Evolutionary conservation across 257 asterid genomes (phyloP).

Genomic region (Rubia yunnanensis): DNA sequence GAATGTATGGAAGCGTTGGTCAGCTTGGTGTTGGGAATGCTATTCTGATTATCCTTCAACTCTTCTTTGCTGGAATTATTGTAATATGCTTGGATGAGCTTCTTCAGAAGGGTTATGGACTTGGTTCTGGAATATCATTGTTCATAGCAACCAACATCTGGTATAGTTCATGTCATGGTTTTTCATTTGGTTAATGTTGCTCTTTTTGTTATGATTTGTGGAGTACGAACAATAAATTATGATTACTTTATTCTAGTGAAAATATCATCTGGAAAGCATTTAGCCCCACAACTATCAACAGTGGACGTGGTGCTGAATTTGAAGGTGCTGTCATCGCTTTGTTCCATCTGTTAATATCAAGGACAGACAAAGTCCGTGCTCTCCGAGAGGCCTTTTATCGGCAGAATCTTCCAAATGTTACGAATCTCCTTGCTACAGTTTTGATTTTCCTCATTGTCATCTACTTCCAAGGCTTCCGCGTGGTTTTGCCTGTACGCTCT

Average conservation of each 20-base stretch:
- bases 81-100: conserved; percentile 64
- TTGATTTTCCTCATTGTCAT: conserved; percentile 53
- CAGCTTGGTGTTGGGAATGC: conserved; percentile 75
- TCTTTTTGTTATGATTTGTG: neutral
- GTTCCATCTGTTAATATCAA: conserved; percentile 52
- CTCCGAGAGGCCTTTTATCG: conserved; percentile 68
- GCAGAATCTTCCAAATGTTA: conserved; percentile 67
- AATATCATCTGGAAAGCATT: conserved; percentile 64
- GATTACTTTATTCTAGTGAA: conserved; percentile 38
- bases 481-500: conserved; percentile 60
- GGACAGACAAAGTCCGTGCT: conserved; percentile 61
- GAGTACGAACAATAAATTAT: neutral
- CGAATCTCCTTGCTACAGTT: conserved; percentile 63
- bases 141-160: conserved; percentile 70
- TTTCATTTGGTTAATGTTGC: neutral
- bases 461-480: conserved; percentile 71
- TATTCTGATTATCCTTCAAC: conserved; percentile 57
- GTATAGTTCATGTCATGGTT: conserved; percentile 18
- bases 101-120: conserved; percentile 66
- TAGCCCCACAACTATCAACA: conserved; percentile 60
- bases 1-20: conserved; percentile 66
- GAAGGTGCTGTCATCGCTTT: conserved; percentile 64
- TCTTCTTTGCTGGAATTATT: conserved; percentile 56
- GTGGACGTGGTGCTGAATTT: conserved; percentile 63
- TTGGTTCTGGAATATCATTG: conserved; percentile 61